Evolutionary conservation across 192 early-diverging fungal genomes (phyloP).

Genomic region (Borealophlyctis nickersoniae): DNA sequence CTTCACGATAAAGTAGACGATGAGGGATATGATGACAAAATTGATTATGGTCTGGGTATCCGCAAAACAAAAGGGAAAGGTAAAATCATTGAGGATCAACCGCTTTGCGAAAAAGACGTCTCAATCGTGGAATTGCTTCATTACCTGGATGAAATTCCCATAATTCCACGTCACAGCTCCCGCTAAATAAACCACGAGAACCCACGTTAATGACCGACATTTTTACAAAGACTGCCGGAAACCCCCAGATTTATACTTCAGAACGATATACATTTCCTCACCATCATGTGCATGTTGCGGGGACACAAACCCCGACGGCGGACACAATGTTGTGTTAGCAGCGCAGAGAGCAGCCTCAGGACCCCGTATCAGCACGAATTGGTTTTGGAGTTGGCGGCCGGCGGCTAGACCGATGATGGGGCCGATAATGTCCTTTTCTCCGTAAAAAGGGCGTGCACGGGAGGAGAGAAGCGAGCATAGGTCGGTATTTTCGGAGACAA

Average conservation of each 20-base stretch:
- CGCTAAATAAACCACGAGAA: background rate
- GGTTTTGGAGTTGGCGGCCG: slow-evolving; percentile 25
- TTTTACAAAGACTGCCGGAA: background rate
- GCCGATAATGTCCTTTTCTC: slow-evolving; percentile 16
- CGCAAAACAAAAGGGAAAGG: background rate
- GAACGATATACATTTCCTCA: background rate
- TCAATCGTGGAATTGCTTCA: too few species aligned
- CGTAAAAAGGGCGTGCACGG: background rate
- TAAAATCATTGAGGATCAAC: too few species aligned
- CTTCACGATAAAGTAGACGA: slow-evolving; percentile 52
- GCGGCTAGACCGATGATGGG: slow-evolving; percentile 29
- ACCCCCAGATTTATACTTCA: too few species aligned
- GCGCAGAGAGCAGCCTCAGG: slow-evolving; percentile 1
- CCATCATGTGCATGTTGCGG: slow-evolving; percentile 8
- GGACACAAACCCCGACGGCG: background rate
- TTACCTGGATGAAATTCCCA: slow-evolving; percentile 45
- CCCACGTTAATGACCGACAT: background rate
- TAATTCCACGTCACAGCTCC: slow-evolving; percentile 38
- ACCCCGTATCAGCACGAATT: slow-evolving; percentile 15
- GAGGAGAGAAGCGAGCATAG: background rate
- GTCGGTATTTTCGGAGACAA: too few species aligned
- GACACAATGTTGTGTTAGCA: background rate
- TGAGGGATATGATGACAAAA: slow-evolving; percentile 52
- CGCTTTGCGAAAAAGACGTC: too few species aligned
- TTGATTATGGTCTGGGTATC: slow-evolving; percentile 63